Percentiles rank a stretch among this genome's conserved stretches.
phyloP scores from a whole-genome alignment of 768 basidiomycete species.

The Mycena haematopus region DNA sequence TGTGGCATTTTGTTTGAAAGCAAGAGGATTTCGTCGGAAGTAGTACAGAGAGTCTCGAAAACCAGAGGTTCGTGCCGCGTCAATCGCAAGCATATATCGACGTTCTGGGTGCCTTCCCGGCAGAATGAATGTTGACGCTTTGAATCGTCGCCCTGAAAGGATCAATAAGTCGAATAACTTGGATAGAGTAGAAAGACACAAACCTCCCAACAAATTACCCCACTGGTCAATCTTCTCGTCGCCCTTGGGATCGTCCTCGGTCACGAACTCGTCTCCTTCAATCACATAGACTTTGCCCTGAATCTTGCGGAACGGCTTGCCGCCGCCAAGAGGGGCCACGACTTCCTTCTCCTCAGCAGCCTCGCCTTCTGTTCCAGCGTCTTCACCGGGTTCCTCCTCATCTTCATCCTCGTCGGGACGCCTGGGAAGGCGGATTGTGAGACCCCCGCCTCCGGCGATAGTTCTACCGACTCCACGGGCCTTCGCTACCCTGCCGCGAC shows the following conservation, averaged over 20 bases:
- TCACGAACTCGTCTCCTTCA: conserved; percentile 88
- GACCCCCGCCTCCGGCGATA: conserved; percentile 28
- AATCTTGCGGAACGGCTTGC: conserved; percentile 76
- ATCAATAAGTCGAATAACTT: conserved; percentile 11
- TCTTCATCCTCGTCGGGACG: conserved; percentile 42
- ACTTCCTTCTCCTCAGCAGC: conserved; percentile 43
- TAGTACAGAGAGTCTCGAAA: conserved; percentile 98
- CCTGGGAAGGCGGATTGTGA: conserved; percentile 31
- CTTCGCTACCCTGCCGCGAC: conserved; percentile 31
- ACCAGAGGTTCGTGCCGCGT: conserved; percentile 94
- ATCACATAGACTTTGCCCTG: conserved; percentile 78
- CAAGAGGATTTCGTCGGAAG: conserved; percentile 89
- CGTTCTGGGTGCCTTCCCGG: conserved; percentile 84
- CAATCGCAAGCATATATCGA: conserved; percentile 95
- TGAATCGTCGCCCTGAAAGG: conserved; percentile 79
- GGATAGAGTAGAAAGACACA: conserved; percentile 32
- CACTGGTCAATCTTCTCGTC: conserved; percentile 89
- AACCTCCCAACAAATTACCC: conserved; percentile 87
- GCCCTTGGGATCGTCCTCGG: conserved; percentile 84
- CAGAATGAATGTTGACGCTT: conserved; percentile 87
- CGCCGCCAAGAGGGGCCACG: conserved; percentile 54
- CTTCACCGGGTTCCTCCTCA: conserved; percentile 45
- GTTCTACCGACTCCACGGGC: conserved; percentile 17
- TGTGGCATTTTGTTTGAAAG: conserved; percentile 89
- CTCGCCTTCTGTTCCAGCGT: conserved; percentile 44